Base-by-base conservation (phyloP, 208 protist genomes). In the Angomonas ambiguus region DNA sequence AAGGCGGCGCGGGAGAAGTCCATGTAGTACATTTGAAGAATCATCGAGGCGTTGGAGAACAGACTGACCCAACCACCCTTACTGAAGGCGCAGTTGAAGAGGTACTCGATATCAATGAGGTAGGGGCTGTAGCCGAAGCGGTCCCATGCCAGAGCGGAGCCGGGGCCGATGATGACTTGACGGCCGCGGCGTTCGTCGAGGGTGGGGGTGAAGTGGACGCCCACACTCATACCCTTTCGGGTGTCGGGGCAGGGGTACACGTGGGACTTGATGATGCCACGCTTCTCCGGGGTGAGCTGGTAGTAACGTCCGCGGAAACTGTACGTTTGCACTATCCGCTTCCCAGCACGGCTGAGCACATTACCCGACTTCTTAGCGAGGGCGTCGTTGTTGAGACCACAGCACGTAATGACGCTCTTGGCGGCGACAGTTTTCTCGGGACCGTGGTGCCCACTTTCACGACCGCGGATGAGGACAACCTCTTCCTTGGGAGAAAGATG, bases 91-190 rank as follows among this genome's bases (percentile, higher is more conserved):
- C 78, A 87, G 67, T 85, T 80, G 35, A 80, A 79, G 73, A 77
- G 85, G 73, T 93, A 91, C 62, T 86, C 76, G 1, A 88, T 28
- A 51, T 93, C 86, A 27, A 83, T 75, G 16, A 73, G 64, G 62
- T 97, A 94, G 3, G 84, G 71, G 0, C 62, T 85, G 79, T 97
- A 96, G 27, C 93, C 93, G 35, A 88, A 85, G 48, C 75, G 87
- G 67, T 80, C 83, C 24, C 81, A 82, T 49, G 69, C 84, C 20
- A 91, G 49, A 31, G 85, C 83, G 57, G 82, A 89, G 56, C 87
- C 88, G 51, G 88, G 88, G 22, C 90, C 90, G 27, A 92, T 71
- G 49, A 97, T 96, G n/a, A 95, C 64, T 69, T 92, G 74, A 31
- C 76, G 72, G 2, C 87, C 87, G 30, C 88, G 83, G 16, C 76